Base-by-base conservation (phyloP, 441 rosid species). In the Populus tomentosa region DNA sequence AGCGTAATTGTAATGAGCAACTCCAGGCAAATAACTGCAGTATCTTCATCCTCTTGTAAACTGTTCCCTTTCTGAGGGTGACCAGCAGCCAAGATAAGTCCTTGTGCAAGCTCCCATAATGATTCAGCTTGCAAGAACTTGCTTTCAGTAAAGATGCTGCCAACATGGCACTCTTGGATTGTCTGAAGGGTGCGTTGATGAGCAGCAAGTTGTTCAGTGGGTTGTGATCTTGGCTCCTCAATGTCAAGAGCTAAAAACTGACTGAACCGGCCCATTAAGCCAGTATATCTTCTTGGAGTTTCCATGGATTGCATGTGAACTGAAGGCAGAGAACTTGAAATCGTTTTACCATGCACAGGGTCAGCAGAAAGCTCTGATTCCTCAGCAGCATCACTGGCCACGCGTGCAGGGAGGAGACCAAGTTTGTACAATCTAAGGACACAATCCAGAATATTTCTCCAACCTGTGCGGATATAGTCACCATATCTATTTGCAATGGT, bases 231-330 rank as follows among this genome's bases (percentile, higher is more conserved):
- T 79, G 32, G 32, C 32, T 30, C 32, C 32, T 30, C 32, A 30
- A 30, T 30, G 32, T 30, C 32, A 30, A 30, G 32, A 30, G 32
- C 32, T 30, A 30, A 30, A 30, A 96, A 97, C 85, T 96, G 98
- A 87, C 99, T 96, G 89, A 96, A 96, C 82, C 99, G 84, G 74
- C 99, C 99, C 98, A 96, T 96, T 83, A 96, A 86, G 68, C 99
- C 98, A 38, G 98, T 91, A 62, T 98, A 94, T 87, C 94, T 90
- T 82, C 98, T 86, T 0, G 95, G 97, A 74, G 98, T 92, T 81
- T 30, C 93, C 79, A 92, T 88, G 68, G 96, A 79, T 42, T 89
- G 93, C 80, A 87, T 82, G 75, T 88, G 96, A 80, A 89, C 89
- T 42, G 84, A 66, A 36, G 95, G 85, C 74, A 30, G 32, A 89